These are phyloP conservation scores for Chrysosporium keratinophilum DNA, from an alignment of 2,329 filamentous ascomycete genomes.

Conservation along the genomic window DNA sequence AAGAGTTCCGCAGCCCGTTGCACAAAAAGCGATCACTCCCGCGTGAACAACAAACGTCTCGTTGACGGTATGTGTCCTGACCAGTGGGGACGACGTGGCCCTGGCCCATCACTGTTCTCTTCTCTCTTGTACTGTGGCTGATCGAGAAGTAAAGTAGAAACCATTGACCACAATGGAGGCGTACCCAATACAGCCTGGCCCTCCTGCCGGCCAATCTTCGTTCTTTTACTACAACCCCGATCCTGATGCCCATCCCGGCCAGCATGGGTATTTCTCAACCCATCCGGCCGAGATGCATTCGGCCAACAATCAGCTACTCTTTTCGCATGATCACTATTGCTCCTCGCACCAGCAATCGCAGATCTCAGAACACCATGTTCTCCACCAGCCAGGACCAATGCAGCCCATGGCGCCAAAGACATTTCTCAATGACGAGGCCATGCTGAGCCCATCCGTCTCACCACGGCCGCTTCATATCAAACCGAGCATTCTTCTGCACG, in stretches of 20 bases:
- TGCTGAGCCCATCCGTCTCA: slow-evolving; percentile 65
- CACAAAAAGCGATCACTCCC: neutral
- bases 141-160: neutral
- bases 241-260: slow-evolving; percentile 58
- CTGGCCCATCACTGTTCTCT: neutral
- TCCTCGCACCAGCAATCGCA: slow-evolving; percentile 20
- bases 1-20: slow-evolving; percentile 2
- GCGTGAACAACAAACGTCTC: neutral
- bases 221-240: slow-evolving; percentile 76
- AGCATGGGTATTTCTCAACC: slow-evolving; percentile 65
- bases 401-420: slow-evolving; percentile 15
- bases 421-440: slow-evolving; percentile 47
- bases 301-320: slow-evolving; percentile 19
- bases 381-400: slow-evolving; percentile 11
- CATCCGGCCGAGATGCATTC: slow-evolving; percentile 44
- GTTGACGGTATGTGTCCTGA: slow-evolving; percentile 1
- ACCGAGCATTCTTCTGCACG: slow-evolving; percentile 58
- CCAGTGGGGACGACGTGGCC: neutral
- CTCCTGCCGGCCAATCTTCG: slow-evolving; percentile 10
- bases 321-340: slow-evolving; percentile 22
- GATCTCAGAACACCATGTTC: slow-evolving; percentile 5
- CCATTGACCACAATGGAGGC: slow-evolving; percentile 7
- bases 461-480: slow-evolving; percentile 65
- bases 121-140: neutral
- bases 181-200: slow-evolving; percentile 8